Conservation (phyloP, 768 basidiomycete genomes). For the Lactarius indigo region DNA sequence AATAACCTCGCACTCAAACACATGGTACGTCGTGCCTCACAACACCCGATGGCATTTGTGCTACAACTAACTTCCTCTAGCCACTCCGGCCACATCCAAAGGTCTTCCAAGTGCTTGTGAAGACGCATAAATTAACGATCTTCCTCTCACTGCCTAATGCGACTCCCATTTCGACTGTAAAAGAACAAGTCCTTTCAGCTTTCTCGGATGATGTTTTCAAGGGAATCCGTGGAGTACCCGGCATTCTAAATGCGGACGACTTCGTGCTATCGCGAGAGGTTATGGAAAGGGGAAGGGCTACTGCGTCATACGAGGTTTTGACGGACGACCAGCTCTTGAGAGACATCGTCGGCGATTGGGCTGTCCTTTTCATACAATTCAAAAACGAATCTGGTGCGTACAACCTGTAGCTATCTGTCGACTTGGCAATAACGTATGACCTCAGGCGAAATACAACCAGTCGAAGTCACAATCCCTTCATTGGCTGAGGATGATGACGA, state of each 20-base stretch:
- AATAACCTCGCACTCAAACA: not conserved
- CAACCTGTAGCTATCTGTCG: not conserved
- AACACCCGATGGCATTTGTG: not conserved
- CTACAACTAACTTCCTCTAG: constrained; percentile 31
- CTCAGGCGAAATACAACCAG: constrained; percentile 53
- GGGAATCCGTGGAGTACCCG: constrained; percentile 36
- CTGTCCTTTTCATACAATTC: constrained; percentile 64
- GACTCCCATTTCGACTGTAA: constrained; percentile 54
- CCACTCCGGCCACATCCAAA: constrained; percentile 55
- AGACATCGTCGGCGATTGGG: constrained; percentile 58
- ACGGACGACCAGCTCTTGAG: constrained; percentile 46
- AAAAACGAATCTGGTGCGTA: constrained; percentile 58
- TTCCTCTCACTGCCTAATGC: constrained; percentile 54
- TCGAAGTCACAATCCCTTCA: constrained; percentile 55
- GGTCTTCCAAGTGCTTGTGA: constrained; percentile 64
- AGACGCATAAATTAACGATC: constrained; percentile 68
- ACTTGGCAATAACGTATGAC: not conserved
- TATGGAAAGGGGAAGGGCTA: constrained; percentile 48
- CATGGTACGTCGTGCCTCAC: constrained; percentile 15
- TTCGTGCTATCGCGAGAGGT: constrained; percentile 62
- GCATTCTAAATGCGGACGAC: constrained; percentile 38
- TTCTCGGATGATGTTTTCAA: constrained; percentile 46
- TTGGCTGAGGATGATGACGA: constrained; percentile 63
- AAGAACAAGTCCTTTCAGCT: constrained; percentile 60
- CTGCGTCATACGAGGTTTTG: constrained; percentile 51